phyloP scores from a whole-genome alignment of 257 asterid genomes.

The Ilex asprella region DNA sequence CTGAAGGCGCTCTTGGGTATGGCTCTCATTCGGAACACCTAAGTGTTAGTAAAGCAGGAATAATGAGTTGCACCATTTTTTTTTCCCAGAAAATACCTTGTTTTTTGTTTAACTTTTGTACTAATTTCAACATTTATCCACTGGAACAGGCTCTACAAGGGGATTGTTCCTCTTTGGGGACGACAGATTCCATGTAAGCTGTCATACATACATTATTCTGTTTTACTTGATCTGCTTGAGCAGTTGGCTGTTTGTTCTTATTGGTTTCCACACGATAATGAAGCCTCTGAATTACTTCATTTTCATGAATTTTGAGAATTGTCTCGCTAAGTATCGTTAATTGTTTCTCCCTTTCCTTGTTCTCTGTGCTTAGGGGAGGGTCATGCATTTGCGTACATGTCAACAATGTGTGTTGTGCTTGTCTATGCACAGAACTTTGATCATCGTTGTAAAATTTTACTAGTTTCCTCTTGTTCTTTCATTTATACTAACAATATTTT shows the following conservation, averaged over 20 bases:
- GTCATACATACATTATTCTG: not conserved
- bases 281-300: too few relatives aligned
- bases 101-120: not conserved
- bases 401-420: too few relatives aligned
- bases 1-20: conserved; percentile 73
- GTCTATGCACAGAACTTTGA: too few relatives aligned
- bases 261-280: too few relatives aligned
- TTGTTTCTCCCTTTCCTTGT: too few relatives aligned
- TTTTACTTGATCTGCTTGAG: not conserved
- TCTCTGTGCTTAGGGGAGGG: too few relatives aligned
- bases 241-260: not conserved
- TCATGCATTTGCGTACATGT: too few relatives aligned
- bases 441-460: too few relatives aligned
- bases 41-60: not conserved
- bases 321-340: too few relatives aligned
- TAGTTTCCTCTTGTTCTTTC: too few relatives aligned
- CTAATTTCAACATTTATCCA: not conserved
- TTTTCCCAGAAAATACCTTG: not conserved
- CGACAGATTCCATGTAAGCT: conserved; percentile 89
- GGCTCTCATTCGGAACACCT: not conserved
- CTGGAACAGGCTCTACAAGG: conserved; percentile 64
- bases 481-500: too few relatives aligned
- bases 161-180: conserved; percentile 88
- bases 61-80: not conserved
- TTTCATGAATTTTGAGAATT: too few relatives aligned